Percentiles rank a stretch among this genome's conserved stretches.
Conservation (phyloP, 2,329 filamentous ascomycete species). For the Fusarium sp. region DNA sequence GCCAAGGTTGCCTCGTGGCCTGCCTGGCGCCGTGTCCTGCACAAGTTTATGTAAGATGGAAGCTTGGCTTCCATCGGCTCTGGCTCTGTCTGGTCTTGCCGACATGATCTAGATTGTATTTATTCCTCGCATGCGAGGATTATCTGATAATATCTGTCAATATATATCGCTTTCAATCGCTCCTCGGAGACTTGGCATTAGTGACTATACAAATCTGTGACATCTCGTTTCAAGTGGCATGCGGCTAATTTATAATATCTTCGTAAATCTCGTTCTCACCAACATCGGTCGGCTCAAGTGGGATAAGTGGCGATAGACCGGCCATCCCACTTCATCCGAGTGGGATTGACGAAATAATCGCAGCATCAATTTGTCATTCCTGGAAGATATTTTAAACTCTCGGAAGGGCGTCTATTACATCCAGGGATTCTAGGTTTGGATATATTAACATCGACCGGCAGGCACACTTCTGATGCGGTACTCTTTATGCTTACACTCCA, state of each 20-base stretch:
- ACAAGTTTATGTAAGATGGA: constrained; percentile 25
- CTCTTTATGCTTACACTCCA: background rate
- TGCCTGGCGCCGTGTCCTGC: constrained; percentile 54
- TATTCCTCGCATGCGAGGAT: constrained; percentile 8
- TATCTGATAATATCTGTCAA: constrained; percentile 31
- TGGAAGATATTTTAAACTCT: background rate
- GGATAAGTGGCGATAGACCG: background rate
- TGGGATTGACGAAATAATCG: constrained; percentile 11
- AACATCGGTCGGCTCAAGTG: background rate
- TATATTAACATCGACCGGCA: background rate
- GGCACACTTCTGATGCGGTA: background rate
- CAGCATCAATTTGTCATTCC: constrained; percentile 8
- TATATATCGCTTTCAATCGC: constrained; percentile 17
- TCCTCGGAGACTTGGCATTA: background rate
- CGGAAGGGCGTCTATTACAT: background rate
- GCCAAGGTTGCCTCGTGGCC: constrained; percentile 62
- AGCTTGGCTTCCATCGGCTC: accelerated
- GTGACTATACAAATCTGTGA: background rate
- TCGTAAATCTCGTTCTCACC: background rate
- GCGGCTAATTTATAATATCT: background rate
- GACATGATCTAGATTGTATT: constrained; percentile 8
- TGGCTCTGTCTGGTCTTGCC: background rate
- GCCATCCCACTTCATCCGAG: constrained; percentile 20
- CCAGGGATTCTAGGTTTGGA: background rate
- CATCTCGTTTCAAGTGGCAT: background rate